These are phyloP conservation scores for Raffaelea arxii DNA, from an alignment of 2,329 filamentous ascomycete species.

Conservation along the genomic window DNA sequence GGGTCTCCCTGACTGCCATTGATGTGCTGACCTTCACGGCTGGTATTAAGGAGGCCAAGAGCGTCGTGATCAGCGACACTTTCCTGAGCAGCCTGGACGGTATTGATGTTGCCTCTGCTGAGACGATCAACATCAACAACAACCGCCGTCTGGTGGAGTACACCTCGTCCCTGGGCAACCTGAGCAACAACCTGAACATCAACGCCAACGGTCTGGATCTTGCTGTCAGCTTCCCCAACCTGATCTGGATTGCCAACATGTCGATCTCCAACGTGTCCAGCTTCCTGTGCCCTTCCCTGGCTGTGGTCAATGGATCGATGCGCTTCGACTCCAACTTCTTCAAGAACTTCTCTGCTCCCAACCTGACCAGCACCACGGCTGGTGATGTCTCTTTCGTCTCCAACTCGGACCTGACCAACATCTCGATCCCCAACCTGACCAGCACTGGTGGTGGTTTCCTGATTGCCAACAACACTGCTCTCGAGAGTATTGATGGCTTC, in stretches of 20 bases:
- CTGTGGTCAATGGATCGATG: conserved; percentile 65
- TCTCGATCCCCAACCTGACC: conserved; percentile 61
- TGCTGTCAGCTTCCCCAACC: conserved; percentile 63
- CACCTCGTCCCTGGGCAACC: conserved; percentile 67
- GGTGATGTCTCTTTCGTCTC: conserved; percentile 53
- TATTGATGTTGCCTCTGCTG: conserved; percentile 67
- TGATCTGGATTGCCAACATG: conserved; percentile 70
- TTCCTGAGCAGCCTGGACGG: conserved; percentile 68
- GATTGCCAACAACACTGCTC: conserved; percentile 81
- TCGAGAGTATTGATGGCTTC: conserved; percentile 58
- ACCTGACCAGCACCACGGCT: conserved; percentile 57
- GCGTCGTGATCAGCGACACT: conserved; percentile 76
- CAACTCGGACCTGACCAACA: conserved; percentile 57
- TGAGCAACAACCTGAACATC: conserved; percentile 62
- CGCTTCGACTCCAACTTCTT: conserved; percentile 78
- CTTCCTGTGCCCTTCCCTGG: conserved; percentile 64
- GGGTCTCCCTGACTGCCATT: conserved; percentile 59
- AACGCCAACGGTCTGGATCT: conserved; percentile 71
- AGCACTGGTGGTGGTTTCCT: conserved; percentile 69
- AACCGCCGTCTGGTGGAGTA: conserved; percentile 71
- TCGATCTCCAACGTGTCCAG: conserved; percentile 71
- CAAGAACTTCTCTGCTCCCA: conserved; percentile 49
- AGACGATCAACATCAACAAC: conserved; percentile 76
- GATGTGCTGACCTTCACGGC: conserved; percentile 34
- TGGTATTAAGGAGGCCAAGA: conserved; percentile 55